Evolutionary conservation across 164 flowering plant genomes (phyloP).

Genomic region (Aristolochia fimbriata): DNA sequence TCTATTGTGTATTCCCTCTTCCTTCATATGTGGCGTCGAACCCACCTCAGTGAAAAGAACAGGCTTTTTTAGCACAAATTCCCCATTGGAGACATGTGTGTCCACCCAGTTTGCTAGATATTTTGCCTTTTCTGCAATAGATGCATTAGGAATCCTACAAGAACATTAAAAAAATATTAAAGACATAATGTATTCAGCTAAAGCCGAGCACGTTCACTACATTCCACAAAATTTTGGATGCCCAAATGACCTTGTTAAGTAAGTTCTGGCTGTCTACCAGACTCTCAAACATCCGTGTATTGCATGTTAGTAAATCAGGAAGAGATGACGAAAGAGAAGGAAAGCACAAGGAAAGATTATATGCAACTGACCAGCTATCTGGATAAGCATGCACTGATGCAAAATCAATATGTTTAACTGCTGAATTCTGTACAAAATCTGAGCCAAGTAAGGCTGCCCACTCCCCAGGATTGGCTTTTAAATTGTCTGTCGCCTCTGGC

Average conservation of each 20-base stretch:
- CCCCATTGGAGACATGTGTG: constrained; percentile 82
- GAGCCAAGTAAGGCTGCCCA: constrained; percentile 71
- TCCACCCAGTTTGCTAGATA: constrained; percentile 51
- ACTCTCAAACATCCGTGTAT: too few species aligned
- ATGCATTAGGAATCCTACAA: too few species aligned
- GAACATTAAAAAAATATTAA: too few species aligned
- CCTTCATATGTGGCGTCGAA: constrained; percentile 40
- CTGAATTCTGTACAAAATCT: constrained; percentile 68
- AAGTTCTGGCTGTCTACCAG: too few species aligned
- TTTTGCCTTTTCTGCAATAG: constrained; percentile 40
- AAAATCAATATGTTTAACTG: constrained; percentile 53
- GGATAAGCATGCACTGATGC: constrained; percentile 87
- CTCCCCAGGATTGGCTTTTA: constrained; percentile 54
- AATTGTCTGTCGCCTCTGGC: constrained; percentile 46
- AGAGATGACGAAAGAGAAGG: too few species aligned
- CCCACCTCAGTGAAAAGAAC: constrained; percentile 82
- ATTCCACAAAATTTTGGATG: too few species aligned
- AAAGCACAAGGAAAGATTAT: too few species aligned
- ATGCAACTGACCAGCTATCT: constrained; percentile 62
- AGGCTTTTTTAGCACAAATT: constrained; percentile 63
- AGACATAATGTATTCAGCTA: too few species aligned
- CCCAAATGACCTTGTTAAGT: too few species aligned
- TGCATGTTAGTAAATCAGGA: too few species aligned
- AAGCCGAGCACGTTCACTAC: too few species aligned
- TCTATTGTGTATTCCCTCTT: constrained; percentile 42